Evolutionary conservation across 2,329 filamentous ascomycete genomes (phyloP).

Genomic region (Bertia moriformis): DNA sequence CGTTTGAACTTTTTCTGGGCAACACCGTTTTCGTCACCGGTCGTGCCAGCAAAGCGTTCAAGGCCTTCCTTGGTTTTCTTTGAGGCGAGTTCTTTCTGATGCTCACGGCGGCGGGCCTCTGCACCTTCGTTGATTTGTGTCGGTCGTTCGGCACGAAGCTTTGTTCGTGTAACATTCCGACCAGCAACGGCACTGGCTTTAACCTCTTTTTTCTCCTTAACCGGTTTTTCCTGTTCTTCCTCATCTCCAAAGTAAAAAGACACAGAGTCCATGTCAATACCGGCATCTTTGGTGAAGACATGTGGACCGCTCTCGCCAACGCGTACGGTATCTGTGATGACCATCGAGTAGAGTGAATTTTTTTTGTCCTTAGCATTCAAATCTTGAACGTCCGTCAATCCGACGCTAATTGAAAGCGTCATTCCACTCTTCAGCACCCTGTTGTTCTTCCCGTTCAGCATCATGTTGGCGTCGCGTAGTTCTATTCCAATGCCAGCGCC

Average conservation of each 20-base stretch:
- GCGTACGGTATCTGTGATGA: conserved; percentile 85
- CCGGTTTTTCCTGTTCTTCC: conserved; percentile 70
- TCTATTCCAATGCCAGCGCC: conserved; percentile 89
- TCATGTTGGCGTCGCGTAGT: conserved; percentile 66
- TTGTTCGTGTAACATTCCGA: conserved; percentile 89
- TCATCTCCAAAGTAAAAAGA: conserved; percentile 99
- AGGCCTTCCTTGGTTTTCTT: conserved; percentile 88
- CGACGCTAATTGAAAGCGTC: conserved; percentile 83
- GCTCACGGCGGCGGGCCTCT: conserved; percentile 71
- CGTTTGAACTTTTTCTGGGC: conserved; percentile 97
- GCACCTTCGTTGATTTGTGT: conserved; percentile 79
- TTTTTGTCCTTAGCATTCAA: conserved; percentile 86
- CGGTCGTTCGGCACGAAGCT: conserved; percentile 75
- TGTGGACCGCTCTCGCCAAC: conserved; percentile 66
- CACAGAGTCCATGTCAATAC: conserved; percentile 80
- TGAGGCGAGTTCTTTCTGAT: conserved; percentile 73
- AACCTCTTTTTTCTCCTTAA: conserved; percentile 75
- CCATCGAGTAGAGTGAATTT: conserved; percentile 73
- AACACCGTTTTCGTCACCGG: conserved; percentile 71
- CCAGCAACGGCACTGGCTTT: conserved; percentile 76
- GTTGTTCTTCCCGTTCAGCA: conserved; percentile 75
- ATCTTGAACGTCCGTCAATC: conserved; percentile 80
- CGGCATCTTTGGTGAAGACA: conserved; percentile 85
- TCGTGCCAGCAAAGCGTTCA: conserved; percentile 72
- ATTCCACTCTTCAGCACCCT: conserved; percentile 84